Evolutionary conservation across 2,329 filamentous ascomycete species (phyloP).

Genomic region (Didymellaceae sp.): DNA sequence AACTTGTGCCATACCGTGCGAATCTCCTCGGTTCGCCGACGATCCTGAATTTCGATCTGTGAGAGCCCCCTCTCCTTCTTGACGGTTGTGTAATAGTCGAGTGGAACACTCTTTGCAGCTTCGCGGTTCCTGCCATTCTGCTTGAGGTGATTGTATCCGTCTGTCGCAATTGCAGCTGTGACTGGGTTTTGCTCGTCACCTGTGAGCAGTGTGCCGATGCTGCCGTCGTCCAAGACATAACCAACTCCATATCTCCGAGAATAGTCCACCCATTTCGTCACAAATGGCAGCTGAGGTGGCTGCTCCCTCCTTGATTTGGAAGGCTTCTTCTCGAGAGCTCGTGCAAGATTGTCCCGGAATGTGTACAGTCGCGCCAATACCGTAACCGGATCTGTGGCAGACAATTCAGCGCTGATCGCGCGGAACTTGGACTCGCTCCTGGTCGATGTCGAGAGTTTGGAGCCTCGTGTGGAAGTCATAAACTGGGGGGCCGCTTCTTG

Average conservation of each 20-base stretch:
- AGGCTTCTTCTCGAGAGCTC: conserved; percentile 51
- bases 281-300: conserved; percentile 63
- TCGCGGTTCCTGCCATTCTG: conserved; percentile 68
- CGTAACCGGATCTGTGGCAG: conserved; percentile 53
- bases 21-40: conserved; percentile 62
- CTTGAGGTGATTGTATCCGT: conserved; percentile 73
- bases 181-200: conserved; percentile 62
- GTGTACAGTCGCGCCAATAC: conserved; percentile 53
- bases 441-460: conserved; percentile 24
- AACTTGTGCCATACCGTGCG: conserved; percentile 71
- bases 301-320: conserved; percentile 53
- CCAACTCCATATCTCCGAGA: conserved; percentile 86
- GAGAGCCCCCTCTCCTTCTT: conserved; percentile 66
- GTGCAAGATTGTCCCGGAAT: conserved; percentile 55
- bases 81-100: conserved; percentile 78
- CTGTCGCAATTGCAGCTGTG: conserved; percentile 73
- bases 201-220: conserved; percentile 70
- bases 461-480: conserved; percentile 7
- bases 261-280: conserved; percentile 84
- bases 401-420: conserved; percentile 36
- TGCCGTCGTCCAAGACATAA: conserved; percentile 83
- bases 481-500: conserved; percentile 22
- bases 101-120: conserved; percentile 49
- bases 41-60: conserved; percentile 65
- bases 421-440: conserved; percentile 32